A percentile compares a stretch with the other conserved stretches of the same genome.
These are phyloP conservation scores for Aureobasidium sp. DNA, from an alignment of 2,329 filamentous ascomycete genomes.

Conservation along the genomic window DNA sequence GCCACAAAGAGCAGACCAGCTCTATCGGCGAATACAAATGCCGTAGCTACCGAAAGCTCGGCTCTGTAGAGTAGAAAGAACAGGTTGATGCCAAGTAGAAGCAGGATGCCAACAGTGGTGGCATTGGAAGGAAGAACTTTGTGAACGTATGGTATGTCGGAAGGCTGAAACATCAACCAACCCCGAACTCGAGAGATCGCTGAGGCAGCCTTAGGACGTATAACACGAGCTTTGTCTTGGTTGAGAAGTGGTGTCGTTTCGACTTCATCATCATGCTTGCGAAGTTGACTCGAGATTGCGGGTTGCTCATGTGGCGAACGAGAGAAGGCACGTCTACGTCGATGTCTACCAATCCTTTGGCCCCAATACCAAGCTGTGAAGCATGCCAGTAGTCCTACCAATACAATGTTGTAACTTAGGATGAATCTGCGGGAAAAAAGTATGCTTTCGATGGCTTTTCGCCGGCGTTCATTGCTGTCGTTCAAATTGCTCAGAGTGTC, in stretches of 20 bases:
- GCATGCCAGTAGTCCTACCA: constrained; percentile 31
- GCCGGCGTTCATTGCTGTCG: constrained; percentile 6
- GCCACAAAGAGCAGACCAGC: constrained; percentile 47
- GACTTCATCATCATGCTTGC: constrained; percentile 2
- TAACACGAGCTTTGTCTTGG: constrained; percentile 9
- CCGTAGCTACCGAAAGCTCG: constrained; percentile 41
- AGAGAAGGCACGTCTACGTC: constrained; percentile 11
- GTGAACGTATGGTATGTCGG: constrained; percentile 50
- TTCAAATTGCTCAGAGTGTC: not conserved
- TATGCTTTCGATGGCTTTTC: constrained; percentile 31
- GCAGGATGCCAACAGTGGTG: constrained; percentile 46
- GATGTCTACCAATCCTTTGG: constrained; percentile 23
- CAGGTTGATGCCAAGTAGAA: constrained; percentile 48
- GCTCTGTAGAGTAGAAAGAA: constrained; percentile 53
- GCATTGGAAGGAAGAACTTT: constrained; percentile 52
- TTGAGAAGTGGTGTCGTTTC: constrained; percentile 32
- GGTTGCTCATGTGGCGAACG: not conserved
- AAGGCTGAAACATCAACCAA: constrained; percentile 51
- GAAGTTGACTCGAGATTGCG: not conserved
- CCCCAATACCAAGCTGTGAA: constrained; percentile 34
- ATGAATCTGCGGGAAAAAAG: constrained; percentile 34
- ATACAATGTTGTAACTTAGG: constrained; percentile 34
- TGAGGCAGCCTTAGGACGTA: not conserved
- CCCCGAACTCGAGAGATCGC: constrained; percentile 14
- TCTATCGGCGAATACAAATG: constrained; percentile 54